Evolutionary conservation across 768 basidiomycete genomes (phyloP).

Genomic region (Calocera viscosa): DNA sequence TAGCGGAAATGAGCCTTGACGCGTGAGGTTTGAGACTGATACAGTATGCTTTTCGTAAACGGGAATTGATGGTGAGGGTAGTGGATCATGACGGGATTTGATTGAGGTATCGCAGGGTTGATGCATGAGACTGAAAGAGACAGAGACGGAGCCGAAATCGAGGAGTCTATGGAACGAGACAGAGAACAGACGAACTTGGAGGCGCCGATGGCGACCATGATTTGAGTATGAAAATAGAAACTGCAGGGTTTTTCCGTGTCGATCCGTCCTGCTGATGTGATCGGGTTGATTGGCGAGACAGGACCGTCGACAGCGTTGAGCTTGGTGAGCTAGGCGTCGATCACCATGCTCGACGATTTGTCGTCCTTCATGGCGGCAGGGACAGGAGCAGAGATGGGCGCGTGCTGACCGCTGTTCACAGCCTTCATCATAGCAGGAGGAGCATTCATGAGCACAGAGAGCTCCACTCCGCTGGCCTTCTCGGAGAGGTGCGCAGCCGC

Average conservation of each 20-base stretch:
- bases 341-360: background rate
- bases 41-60: background rate
- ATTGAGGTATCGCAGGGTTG: background rate
- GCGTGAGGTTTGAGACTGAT: background rate
- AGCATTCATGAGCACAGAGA: background rate
- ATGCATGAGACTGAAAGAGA: background rate
- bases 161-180: background rate
- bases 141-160: background rate
- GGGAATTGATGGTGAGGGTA: conserved; percentile 2
- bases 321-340: background rate
- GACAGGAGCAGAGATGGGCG: background rate
- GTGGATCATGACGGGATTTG: background rate
- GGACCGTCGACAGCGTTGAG: background rate
- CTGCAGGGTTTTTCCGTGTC: background rate
- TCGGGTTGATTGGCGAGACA: background rate
- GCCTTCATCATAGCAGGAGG: background rate
- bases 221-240: background rate
- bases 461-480: background rate
- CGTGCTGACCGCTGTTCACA: background rate
- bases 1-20: too few species aligned
- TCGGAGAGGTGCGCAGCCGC: background rate
- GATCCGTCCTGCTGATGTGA: background rate
- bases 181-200: background rate
- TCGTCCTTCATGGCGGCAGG: background rate
- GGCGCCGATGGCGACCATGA: too few species aligned